Percentiles rank a stretch among this genome's conserved stretches.
Evolutionary conservation across 2,329 filamentous ascomycete species (phyloP).

Genomic region (Elsinoe necatrix): DNA sequence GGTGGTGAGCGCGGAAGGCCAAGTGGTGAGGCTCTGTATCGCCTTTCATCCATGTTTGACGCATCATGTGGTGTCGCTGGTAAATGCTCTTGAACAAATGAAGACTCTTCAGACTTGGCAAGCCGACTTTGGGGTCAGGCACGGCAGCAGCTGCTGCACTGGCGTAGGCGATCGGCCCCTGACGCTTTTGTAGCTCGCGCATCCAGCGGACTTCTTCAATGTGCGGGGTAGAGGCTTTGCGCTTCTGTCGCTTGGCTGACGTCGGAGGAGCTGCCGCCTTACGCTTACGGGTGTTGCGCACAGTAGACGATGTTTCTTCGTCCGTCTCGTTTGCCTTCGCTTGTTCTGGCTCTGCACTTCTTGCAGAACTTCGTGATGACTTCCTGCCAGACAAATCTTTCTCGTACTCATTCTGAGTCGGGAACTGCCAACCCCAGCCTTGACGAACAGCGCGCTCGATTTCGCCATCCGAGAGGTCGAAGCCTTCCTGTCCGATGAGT

Average conservation of each 20-base stretch:
- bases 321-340: conserved; percentile 15
- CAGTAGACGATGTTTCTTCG: conserved; percentile 20
- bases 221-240: conserved; percentile 42
- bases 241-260: conserved; percentile 48
- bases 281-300: conserved; percentile 29
- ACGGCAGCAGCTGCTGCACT: conserved; percentile 75
- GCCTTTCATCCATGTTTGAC: conserved; percentile 79
- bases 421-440: conserved; percentile 97
- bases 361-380: conserved; percentile 24
- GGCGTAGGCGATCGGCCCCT: conserved; percentile 79
- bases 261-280: conserved; percentile 31
- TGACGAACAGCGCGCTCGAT: conserved; percentile 76
- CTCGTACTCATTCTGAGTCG: conserved; percentile 61
- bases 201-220: conserved; percentile 38
- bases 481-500: conserved; percentile 77
- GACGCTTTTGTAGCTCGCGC: conserved; percentile 47
- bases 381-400: conserved; percentile 58
- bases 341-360: conserved; percentile 24
- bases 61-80: conserved; percentile 82
- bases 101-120: conserved; percentile 69
- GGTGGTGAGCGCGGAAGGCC: conserved; percentile 90
- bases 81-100: conserved; percentile 97
- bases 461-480: conserved; percentile 68
- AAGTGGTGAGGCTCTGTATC: conserved; percentile 81
- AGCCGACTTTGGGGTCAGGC: conserved; percentile 69